Evolutionary conservation across 1,284 basidiomycete genomes (phyloP), one percentile per base, ranked within the genome.

Genomic region (Rhodotorula sp.): DNA sequence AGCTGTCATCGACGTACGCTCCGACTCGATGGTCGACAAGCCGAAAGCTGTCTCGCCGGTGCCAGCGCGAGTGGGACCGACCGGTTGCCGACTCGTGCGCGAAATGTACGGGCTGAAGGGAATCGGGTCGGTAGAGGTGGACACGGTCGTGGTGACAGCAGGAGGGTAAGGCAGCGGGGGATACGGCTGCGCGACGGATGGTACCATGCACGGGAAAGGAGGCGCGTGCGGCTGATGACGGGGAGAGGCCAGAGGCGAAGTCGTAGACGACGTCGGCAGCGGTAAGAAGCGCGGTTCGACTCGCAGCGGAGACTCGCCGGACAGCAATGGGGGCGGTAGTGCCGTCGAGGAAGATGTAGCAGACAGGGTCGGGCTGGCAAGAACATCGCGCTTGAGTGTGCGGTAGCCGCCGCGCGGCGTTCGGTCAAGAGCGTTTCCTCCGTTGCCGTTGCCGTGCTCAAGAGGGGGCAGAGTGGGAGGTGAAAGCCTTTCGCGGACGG

Each of bases 131-230:
- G 63, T 62, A 26, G 59, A 34, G 18, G 59, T 62, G 26, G 70
- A 48, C 18, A 51, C 34, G 15, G 58, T 39, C 1, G 60, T 49
- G 5, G 31, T 52, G 3, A 49, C 58, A 0, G 70, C 64, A 18
- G 70, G 70, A 20, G 70, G 70, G 57, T 72, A 72, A 3, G 70
- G 70, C 10, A 68, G 57, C 1, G 70, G 70, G 1, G 70, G 70
- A 31, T 69, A 72, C 2, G 61, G 56, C 43, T 54, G 57, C 14
- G 6, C 14, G 6, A 12, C 18, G 48, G 31, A 57, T 48, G 15
- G 56, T 20, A 15, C 47, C 56, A 58, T 26, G 64, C 54, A 68
- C 10, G 69, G 43, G n/a, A 56, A 60, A 14, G 62, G 26, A 18
- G 39, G 39, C 39, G 20, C 49, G 16, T 61, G 52, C 39, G 10